Evolutionary conservation across 179 eudicot genomes (phyloP).

Genomic region (Sideroxylon spinosum): DNA sequence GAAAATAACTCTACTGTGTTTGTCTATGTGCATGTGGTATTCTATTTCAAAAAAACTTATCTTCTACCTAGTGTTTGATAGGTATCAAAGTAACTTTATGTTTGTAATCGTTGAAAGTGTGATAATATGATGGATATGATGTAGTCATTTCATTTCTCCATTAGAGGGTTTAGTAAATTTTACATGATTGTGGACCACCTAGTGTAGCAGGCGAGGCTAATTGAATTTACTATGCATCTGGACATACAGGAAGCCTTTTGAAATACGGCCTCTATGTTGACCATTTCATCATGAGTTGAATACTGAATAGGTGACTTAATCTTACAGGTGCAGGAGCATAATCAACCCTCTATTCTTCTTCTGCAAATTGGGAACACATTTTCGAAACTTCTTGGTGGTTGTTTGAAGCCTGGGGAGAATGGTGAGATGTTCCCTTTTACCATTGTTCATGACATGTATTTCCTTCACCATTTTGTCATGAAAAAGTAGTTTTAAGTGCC

Average conservation of each 20-base stretch:
- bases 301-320: too few relatives aligned
- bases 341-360: constrained; percentile 59
- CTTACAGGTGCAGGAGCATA: constrained; percentile 47
- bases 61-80: too few relatives aligned
- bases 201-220: neutral
- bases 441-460: neutral
- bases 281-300: neutral
- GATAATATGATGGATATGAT: too few relatives aligned
- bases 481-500: neutral
- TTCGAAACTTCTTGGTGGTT: constrained; percentile 96
- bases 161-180: too few relatives aligned
- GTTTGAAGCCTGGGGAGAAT: constrained; percentile 88
- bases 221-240: neutral
- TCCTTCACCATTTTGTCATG: neutral
- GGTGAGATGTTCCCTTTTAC: constrained; percentile 35
- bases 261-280: neutral
- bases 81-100: too few relatives aligned
- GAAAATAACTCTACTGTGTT: too few relatives aligned
- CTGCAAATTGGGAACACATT: constrained; percentile 73
- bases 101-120: too few relatives aligned
- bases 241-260: neutral
- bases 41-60: too few relatives aligned
- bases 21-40: too few relatives aligned
- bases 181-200: too few relatives aligned
- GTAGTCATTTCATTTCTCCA: too few relatives aligned